Conservation (phyloP, 2,329 filamentous ascomycete species). For the Aspergillus fructus region DNA sequence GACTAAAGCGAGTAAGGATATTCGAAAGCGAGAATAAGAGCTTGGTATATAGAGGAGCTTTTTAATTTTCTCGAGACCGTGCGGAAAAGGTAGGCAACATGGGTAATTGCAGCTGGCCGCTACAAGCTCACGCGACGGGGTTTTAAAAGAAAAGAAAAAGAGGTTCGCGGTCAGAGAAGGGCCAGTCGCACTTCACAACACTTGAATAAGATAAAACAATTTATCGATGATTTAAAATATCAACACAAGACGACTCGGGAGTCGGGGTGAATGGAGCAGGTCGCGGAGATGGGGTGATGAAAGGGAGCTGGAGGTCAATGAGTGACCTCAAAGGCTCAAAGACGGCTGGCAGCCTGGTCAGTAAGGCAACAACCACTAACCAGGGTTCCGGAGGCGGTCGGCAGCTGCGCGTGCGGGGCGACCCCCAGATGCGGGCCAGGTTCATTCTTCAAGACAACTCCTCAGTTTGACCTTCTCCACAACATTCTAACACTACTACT, state of each 20-base stretch:
- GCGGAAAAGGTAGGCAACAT: constrained; percentile 1
- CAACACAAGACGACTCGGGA: neutral
- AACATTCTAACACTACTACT: neutral
- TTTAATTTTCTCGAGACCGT: neutral
- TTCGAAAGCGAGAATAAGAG: neutral
- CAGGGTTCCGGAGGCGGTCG: constrained; percentile 13
- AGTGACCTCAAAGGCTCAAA: constrained; percentile 12
- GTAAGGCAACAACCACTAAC: constrained; percentile 14
- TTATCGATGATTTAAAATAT: neutral
- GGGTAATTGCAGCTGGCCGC: neutral
- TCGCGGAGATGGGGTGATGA: constrained; percentile 16
- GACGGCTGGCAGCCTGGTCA: constrained; percentile 13
- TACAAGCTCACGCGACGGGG: constrained; percentile 10
- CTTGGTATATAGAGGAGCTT: neutral
- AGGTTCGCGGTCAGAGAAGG: neutral
- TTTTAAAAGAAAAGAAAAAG: neutral
- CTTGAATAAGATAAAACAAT: neutral
- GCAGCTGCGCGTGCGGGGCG: constrained; percentile 16
- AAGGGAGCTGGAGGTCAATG: constrained; percentile 6
- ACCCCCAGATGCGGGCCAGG: constrained; percentile 10
- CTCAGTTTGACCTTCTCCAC: neutral
- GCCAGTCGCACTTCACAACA: neutral
- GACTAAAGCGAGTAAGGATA: neutral
- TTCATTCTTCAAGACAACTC: neutral
- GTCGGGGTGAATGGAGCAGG: neutral